Evolutionary conservation across 139 green algal species (phyloP), one percentile per base, ranked within the genome.

Genomic region (Chlamydomonas incerta): DNA sequence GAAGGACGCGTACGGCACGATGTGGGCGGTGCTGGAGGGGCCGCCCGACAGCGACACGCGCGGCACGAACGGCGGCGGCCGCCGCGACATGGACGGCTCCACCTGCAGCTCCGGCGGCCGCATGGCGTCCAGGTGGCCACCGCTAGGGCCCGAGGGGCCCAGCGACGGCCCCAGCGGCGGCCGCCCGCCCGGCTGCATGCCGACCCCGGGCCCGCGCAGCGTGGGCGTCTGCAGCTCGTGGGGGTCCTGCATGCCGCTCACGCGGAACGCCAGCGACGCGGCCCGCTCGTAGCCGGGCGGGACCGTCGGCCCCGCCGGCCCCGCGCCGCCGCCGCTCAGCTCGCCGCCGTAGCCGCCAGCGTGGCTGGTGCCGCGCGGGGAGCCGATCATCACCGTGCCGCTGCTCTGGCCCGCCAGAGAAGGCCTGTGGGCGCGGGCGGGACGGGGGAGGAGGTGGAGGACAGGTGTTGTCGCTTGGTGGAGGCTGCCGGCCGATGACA

Each of bases 101-200:
- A 63, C 8, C 26, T 67, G 50, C 72, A 66, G 72, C 72, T 80
- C 11, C 17, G 72, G 50, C 15, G 72, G 72, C 47, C 72, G 72
- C n/a, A 29, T 50, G 6, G 35, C 8, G 14, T 52, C 72, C 9
- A 66, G 65, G 3, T 50, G 41, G 41, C 41, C 8, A 8, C 41
- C 41, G 41, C 41, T 50, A 8, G 41, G 41, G 6, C 41, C 41
- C 6, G 41, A 50, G 41, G 41, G 41, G 6, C 6, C 41, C 41
- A 50, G 41, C 41, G 41, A 5, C 41, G 41, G 41, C 41, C 6
- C 41, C 41, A 50, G 41, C 41, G 41, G 41, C 41, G 55, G 55
- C 55, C 55, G 55, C 20, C 55, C 55, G 11, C 55, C 55, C 2
- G 55, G 55, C 55, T 2, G 55, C 21, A 62, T 62, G 20, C 55